phyloP scores from a whole-genome alignment of 768 basidiomycete species.

The Boletus eberwhitei region DNA sequence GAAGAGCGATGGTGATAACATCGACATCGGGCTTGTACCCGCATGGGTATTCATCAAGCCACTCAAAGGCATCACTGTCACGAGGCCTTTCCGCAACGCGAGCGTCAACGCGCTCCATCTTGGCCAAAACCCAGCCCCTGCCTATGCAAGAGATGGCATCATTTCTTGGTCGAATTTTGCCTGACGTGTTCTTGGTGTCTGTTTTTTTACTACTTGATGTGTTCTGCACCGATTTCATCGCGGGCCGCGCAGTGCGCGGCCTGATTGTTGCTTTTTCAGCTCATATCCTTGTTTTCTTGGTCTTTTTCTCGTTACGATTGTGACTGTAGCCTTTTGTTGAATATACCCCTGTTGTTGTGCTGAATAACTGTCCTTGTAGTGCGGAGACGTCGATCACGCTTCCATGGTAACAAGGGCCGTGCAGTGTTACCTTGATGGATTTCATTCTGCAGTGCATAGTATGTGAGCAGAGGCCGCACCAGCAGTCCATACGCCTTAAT shows the following conservation, averaged over 20 bases:
- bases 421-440: background rate
- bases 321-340: background rate
- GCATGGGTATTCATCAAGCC: constrained; percentile 75
- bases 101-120: constrained; percentile 51
- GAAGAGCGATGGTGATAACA: constrained; percentile 32
- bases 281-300: background rate
- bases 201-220: background rate
- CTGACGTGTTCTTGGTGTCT: background rate
- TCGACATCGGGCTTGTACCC: constrained; percentile 71
- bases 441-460: background rate
- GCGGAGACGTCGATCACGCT: background rate
- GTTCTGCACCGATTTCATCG: background rate
- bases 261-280: background rate
- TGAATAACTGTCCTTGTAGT: background rate
- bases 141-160: constrained; percentile 43
- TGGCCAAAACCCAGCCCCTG: constrained; percentile 30
- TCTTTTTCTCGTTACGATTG: background rate
- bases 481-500: too few species aligned
- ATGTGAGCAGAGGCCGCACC: too few species aligned
- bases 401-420: background rate
- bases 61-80: constrained; percentile 53
- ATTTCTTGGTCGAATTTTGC: constrained; percentile 54
- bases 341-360: background rate
- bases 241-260: background rate
- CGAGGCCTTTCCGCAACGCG: constrained; percentile 60